A percentile compares a stretch with the other conserved stretches of the same genome.
Conservation (phyloP, 2,329 filamentous ascomycete genomes). For the Cytospora schulzeri region DNA sequence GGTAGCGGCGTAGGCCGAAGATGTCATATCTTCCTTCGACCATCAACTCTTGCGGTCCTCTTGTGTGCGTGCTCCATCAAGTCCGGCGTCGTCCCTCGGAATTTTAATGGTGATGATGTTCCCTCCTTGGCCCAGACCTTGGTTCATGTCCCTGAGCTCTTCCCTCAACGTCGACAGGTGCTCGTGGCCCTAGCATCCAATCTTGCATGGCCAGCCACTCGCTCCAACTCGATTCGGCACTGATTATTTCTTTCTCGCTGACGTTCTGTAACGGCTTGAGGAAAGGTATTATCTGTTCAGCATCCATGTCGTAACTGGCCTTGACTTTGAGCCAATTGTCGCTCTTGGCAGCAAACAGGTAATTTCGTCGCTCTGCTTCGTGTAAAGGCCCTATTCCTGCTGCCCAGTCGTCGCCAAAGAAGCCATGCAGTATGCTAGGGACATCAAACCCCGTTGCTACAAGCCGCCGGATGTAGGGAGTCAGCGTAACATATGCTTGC, state of each 20-base stretch:
- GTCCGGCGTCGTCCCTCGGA: neutral
- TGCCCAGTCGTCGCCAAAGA: constrained; percentile 94
- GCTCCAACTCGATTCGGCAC: constrained; percentile 84
- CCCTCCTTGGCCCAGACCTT: constrained; percentile 9
- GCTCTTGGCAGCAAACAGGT: constrained; percentile 92
- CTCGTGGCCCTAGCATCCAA: constrained; percentile 92
- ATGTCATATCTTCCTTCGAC: neutral
- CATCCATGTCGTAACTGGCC: constrained; percentile 83
- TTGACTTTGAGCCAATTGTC: constrained; percentile 89
- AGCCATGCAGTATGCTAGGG: constrained; percentile 83
- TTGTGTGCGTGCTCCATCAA: neutral
- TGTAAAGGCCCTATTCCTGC: constrained; percentile 79
- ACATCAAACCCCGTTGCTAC: constrained; percentile 91
- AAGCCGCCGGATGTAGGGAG: constrained; percentile 87
- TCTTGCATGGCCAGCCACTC: constrained; percentile 97
- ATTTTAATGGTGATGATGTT: constrained; percentile 5
- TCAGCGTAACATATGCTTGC: constrained; percentile 61
- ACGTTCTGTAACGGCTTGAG: constrained; percentile 78
- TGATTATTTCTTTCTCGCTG: constrained; percentile 76
- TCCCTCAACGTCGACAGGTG: constrained; percentile 51
- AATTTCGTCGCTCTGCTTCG: constrained; percentile 89
- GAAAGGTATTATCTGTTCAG: constrained; percentile 84
- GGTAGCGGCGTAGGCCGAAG: neutral
- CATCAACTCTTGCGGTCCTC: neutral
- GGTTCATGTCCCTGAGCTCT: constrained; percentile 11